A percentile compares a stretch with the other conserved stretches of the same genome.
These are phyloP conservation scores for Buxus sempervirens DNA, from an alignment of 164 flowering plant species.

Conservation along the genomic window DNA sequence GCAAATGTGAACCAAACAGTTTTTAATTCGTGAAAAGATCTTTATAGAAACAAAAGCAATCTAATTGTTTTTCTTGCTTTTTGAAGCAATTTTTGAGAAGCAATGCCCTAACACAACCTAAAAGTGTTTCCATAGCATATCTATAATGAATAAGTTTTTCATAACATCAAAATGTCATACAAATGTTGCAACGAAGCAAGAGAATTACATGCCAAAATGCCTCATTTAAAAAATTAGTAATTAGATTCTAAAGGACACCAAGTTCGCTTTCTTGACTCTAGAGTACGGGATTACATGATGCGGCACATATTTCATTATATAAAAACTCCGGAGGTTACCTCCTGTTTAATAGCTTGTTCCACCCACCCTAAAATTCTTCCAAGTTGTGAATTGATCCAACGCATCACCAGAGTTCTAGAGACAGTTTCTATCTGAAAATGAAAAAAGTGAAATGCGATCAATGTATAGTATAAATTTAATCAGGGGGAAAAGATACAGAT, in stretches of 20 bases:
- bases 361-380: conserved; percentile 85
- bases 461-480: not conserved
- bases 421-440: conserved; percentile 63
- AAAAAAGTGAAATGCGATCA: conserved; percentile 2
- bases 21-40: no score
- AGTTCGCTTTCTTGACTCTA: not conserved
- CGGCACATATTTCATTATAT: not conserved
- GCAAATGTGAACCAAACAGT: no score
- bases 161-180: no score
- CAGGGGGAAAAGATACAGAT: not conserved
- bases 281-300: no score
- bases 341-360: conserved; percentile 84
- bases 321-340: conserved; percentile 45
- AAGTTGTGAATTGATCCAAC: conserved; percentile 96
- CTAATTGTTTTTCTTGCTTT: no score
- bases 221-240: not conserved
- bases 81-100: no score
- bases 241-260: not conserved
- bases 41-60: no score
- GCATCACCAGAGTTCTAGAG: conserved; percentile 90
- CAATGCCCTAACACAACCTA: no score
- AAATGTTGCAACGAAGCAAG: not conserved
- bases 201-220: not conserved
- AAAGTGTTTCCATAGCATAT: no score
- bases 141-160: no score